Evolutionary conservation across 306 rosid genomes (phyloP), one percentile per base, ranked within the genome.

Genomic region (Cicer pinnatifidum): DNA sequence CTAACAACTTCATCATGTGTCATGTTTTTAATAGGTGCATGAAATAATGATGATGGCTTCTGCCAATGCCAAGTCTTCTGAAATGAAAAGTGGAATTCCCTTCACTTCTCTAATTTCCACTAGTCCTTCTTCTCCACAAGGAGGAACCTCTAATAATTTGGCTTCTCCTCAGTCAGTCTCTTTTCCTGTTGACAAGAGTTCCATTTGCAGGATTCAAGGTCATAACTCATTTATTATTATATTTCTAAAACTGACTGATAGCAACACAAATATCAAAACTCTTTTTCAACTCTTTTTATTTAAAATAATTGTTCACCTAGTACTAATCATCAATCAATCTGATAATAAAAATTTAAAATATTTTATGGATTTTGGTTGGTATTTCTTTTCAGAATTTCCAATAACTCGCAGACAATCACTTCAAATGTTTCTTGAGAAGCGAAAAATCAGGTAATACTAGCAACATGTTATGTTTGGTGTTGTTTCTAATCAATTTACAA

Each of bases 331-430:
- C 23, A 39, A 73, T 45, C 38, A 37, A 28, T 68, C 33, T 52
- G 45, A 46, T 51, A 17, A 64, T 17, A 16, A 20, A 23, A 28
- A 28, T 28, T 28, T 28, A 12, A 45, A 17, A 72, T 71, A 15
- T 79, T 43, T 12, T 69, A 11, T 68, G 70, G 38, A n/a, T 61
- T 78, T 78, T 73, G 54, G 17, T 58, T 69, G 12, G 38, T 46
- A n/a, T 43, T 56, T 75, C 66, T 71, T 77, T 58, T 73, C 87
- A 90, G 96, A 88, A 74, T 84, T 90, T 72, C 96, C 96, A 28
- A n/a, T 90, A 37, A 88, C 92, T 17, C 88, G 96, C 70, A 86
- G 92, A 66, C 91, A 88, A 8, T 90, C 96, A 47, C 92, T 90
- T 69, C 92, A 88, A 77, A 85, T 87, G 19, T 90, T 90, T 80